A percentile compares a stretch with the other conserved stretches of the same genome.
phyloP scores from a whole-genome alignment of 2,329 filamentous ascomycete species.

The Plenodomus biglobosus region DNA sequence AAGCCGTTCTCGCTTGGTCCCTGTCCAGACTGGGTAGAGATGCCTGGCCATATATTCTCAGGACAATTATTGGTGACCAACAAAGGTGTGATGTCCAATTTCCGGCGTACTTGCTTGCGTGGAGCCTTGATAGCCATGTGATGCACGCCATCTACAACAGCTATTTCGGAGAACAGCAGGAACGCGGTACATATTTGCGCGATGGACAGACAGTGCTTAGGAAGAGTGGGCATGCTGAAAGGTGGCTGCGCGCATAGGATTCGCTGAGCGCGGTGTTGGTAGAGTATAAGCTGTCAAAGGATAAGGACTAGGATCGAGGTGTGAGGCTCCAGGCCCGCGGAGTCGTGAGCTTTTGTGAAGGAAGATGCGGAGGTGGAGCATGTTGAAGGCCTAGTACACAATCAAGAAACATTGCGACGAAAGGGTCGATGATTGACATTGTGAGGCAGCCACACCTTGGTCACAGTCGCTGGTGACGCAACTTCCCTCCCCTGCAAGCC shows the following conservation, averaged over 20 bases:
- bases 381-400: slow-evolving; percentile 15
- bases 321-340: slow-evolving; percentile 16
- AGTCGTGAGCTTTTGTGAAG: slow-evolving; percentile 8
- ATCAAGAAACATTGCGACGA: slow-evolving; percentile 24
- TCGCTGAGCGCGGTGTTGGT: not conserved
- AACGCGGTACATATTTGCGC: slow-evolving; percentile 26
- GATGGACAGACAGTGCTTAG: slow-evolving; percentile 11
- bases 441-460: slow-evolving; percentile 29
- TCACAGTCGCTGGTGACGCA: slow-evolving; percentile 23
- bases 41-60: slow-evolving; percentile 73
- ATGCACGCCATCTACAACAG: slow-evolving; percentile 31
- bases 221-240: slow-evolving; percentile 20
- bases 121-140: slow-evolving; percentile 39
- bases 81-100: slow-evolving; percentile 54
- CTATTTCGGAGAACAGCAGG: slow-evolving; percentile 23
- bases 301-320: slow-evolving; percentile 13
- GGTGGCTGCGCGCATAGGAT: slow-evolving; percentile 12
- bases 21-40: slow-evolving; percentile 70
- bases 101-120: slow-evolving; percentile 31
- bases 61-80: slow-evolving; percentile 71
- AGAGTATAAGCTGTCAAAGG: slow-evolving; percentile 6
- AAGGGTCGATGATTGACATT: slow-evolving; percentile 19
- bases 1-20: slow-evolving; percentile 71
- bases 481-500: slow-evolving; percentile 20
- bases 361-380: slow-evolving; percentile 8